Evolutionary conservation across 345 rosid genomes (phyloP).

Genomic region (Diplotaxis tenuifolia): DNA sequence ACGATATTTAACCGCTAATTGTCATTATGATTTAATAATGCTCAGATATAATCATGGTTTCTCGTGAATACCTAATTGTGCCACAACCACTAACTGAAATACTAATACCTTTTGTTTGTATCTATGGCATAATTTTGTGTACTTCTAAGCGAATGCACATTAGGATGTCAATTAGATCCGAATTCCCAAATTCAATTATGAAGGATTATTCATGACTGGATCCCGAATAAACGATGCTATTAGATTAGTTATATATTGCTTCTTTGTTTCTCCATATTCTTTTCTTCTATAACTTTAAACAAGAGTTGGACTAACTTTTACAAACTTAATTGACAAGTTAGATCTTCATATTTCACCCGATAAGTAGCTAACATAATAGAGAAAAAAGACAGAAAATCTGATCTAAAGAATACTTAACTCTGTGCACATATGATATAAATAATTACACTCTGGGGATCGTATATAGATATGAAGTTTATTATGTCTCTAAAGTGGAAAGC

Average conservation of each 20-base stretch:
- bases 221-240: neutral
- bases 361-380: neutral
- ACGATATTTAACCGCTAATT: constrained; percentile 24
- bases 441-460: neutral
- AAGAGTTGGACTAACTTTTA: neutral
- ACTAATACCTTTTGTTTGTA: constrained; percentile 16
- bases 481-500: constrained; percentile 20
- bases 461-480: neutral
- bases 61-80: constrained; percentile 27
- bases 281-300: neutral
- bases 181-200: neutral
- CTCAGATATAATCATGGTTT: constrained; percentile 12
- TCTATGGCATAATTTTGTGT: neutral
- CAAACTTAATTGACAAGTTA: neutral
- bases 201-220: neutral
- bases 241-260: neutral
- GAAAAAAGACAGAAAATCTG: neutral
- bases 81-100: constrained; percentile 33
- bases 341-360: neutral
- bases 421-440: neutral
- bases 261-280: neutral
- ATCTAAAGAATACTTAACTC: neutral
- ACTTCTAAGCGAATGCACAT: neutral
- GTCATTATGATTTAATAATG: constrained; percentile 19
- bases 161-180: neutral